These are phyloP conservation scores for Yarrowia keelungensis DNA, from an alignment of 805 yeast genomes.

Conservation along the genomic window DNA sequence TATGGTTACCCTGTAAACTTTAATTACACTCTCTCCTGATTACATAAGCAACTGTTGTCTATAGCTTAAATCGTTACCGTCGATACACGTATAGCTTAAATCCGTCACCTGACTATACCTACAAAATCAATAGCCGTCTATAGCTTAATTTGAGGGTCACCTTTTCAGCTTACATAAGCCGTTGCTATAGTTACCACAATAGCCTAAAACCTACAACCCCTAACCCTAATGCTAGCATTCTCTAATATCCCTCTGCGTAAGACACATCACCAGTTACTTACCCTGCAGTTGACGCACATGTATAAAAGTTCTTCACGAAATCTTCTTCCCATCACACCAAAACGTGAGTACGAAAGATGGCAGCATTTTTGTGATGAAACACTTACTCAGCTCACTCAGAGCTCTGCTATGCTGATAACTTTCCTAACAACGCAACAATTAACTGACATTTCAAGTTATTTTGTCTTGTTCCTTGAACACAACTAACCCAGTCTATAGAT, in stretches of 20 bases:
- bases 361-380: conserved; percentile 18
- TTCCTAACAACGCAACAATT: conserved; percentile 37
- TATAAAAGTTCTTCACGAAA: neutral
- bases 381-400: conserved; percentile 39
- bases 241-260: neutral
- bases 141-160: too few relatives aligned
- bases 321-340: neutral
- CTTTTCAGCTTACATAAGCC: too few relatives aligned
- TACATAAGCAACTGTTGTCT: too few relatives aligned
- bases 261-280: neutral
- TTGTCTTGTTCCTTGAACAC: neutral
- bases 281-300: conserved; percentile 1
- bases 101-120: too few relatives aligned
- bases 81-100: too few relatives aligned
- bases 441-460: neutral
- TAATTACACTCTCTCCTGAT: too few relatives aligned
- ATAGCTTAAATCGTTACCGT: too few relatives aligned
- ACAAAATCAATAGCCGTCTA: too few relatives aligned
- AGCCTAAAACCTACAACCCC: neutral
- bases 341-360: conserved; percentile 23
- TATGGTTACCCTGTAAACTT: too few relatives aligned
- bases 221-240: neutral
- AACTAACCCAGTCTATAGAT: conserved; percentile 33
- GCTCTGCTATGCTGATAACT: conserved; percentile 35
- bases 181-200: too few relatives aligned